phyloP scores from a whole-genome alignment of 2,329 filamentous ascomycete genomes.

The Fusarium marasasianum region DNA sequence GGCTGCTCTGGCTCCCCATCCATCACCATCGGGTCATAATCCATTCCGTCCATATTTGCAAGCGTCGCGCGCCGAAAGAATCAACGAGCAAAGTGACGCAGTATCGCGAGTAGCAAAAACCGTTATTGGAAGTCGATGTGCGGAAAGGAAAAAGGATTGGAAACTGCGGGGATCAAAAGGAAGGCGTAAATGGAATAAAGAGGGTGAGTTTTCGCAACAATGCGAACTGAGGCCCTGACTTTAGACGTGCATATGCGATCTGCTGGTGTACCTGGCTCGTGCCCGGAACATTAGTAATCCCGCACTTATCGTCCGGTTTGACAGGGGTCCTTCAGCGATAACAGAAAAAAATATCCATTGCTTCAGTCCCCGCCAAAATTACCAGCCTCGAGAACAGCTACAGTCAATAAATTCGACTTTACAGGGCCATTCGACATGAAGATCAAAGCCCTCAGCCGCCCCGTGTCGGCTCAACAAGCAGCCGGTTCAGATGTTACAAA shows the following conservation, averaged over 20 bases:
- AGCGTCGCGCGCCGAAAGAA: slow-evolving; percentile 20
- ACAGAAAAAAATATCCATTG: slow-evolving; percentile 43
- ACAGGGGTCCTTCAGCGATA: slow-evolving; percentile 36
- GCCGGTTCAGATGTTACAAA: slow-evolving; percentile 73
- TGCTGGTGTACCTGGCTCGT: slow-evolving; percentile 19
- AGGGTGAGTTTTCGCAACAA: slow-evolving; percentile 38
- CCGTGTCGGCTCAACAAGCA: slow-evolving; percentile 70
- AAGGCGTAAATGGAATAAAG: slow-evolving; percentile 6
- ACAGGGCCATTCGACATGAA: slow-evolving; percentile 54
- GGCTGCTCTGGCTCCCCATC: slow-evolving; percentile 66
- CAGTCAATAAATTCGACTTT: background rate
- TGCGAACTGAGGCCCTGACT: slow-evolving; percentile 25
- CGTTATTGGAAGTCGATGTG: background rate
- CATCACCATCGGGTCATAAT: slow-evolving; percentile 69
- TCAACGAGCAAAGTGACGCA: slow-evolving; percentile 6
- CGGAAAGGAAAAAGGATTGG: background rate
- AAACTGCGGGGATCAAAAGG: background rate
- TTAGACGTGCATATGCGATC: slow-evolving; percentile 35
- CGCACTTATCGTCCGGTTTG: slow-evolving; percentile 42
- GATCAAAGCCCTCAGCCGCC: slow-evolving; percentile 74
- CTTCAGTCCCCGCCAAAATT: slow-evolving; percentile 37
- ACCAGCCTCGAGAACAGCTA: slow-evolving; percentile 16
- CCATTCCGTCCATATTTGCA: slow-evolving; percentile 58
- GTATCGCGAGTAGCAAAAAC: background rate
- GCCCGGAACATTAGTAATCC: slow-evolving; percentile 46